A percentile compares a stretch with the other conserved stretches of the same genome.
These are phyloP conservation scores for Penicillium sp. DNA, from an alignment of 2,329 filamentous ascomycete genomes.

Conservation along the genomic window DNA sequence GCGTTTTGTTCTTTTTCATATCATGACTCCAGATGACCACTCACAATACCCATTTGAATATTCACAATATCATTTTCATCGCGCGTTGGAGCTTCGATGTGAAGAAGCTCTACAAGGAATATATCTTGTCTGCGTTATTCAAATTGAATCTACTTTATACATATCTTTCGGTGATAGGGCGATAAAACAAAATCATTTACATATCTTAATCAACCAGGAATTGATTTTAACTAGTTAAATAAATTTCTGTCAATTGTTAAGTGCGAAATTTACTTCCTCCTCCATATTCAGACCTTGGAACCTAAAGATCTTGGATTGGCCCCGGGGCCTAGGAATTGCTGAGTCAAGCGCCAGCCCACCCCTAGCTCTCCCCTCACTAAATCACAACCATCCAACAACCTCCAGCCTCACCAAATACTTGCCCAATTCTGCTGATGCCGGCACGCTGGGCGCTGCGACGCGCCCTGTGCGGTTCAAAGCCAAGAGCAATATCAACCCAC, in stretches of 20 bases:
- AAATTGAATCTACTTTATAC: background rate
- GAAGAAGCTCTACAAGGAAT: background rate
- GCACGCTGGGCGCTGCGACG: background rate
- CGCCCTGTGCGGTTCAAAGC: background rate
- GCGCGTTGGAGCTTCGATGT: background rate
- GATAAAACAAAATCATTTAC: too few species aligned
- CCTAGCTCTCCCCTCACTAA: background rate
- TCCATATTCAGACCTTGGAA: background rate
- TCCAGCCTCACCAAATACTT: background rate
- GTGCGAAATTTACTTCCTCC: background rate
- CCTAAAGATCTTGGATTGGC: background rate
- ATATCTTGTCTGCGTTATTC: slow-evolving; percentile 4
- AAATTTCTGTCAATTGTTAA: too few species aligned
- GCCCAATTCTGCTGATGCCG: slow-evolving; percentile 3
- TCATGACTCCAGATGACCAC: slow-evolving; percentile 19
- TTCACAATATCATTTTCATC: slow-evolving; percentile 13
- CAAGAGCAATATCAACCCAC: background rate
- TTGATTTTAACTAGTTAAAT: too few species aligned
- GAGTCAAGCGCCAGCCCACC: background rate
- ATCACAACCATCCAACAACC: background rate
- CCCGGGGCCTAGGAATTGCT: background rate
- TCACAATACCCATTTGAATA: slow-evolving; percentile 25
- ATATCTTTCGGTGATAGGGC: background rate
- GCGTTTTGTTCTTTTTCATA: slow-evolving; percentile 2
- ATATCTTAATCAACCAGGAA: too few species aligned